These are phyloP conservation scores for Spergularia marina DNA, from an alignment of 148 eudicot species.

Conservation along the genomic window DNA sequence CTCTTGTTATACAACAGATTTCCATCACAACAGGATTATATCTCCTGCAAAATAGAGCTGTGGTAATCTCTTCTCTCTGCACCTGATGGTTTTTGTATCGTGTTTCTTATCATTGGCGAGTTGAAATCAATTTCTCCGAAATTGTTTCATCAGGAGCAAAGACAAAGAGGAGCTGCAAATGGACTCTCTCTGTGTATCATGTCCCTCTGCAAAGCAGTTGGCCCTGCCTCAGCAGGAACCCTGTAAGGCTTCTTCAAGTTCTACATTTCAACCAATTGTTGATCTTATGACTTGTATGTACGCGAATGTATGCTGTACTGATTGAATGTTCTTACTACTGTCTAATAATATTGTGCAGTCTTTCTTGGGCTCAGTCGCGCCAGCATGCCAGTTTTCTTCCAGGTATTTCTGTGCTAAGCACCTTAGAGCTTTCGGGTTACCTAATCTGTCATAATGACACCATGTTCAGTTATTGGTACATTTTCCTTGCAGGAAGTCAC, in stretches of 20 bases:
- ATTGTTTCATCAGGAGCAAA: slow-evolving; percentile 40
- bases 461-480: neutral
- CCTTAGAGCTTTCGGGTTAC: too few species aligned
- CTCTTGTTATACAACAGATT: slow-evolving; percentile 23
- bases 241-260: slow-evolving; percentile 36
- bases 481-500: slow-evolving; percentile 38
- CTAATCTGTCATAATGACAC: neutral
- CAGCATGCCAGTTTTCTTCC: slow-evolving; percentile 34
- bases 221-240: slow-evolving; percentile 68
- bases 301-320: too few species aligned
- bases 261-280: neutral
- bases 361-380: slow-evolving; percentile 43
- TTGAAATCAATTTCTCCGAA: neutral
- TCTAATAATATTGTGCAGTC: slow-evolving; percentile 21
- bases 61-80: slow-evolving; percentile 33
- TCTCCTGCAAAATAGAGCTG: slow-evolving; percentile 48
- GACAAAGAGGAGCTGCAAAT: slow-evolving; percentile 73
- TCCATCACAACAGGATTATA: slow-evolving; percentile 40
- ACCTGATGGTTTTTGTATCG: neutral
- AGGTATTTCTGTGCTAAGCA: slow-evolving; percentile 18
- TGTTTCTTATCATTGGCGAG: neutral
- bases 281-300: too few species aligned
- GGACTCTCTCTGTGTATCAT: slow-evolving; percentile 61
- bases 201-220: slow-evolving; percentile 62
- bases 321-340: neutral